Evolutionary conservation across 441 rosid species (phyloP).

Genomic region (Eruca vesicaria): DNA sequence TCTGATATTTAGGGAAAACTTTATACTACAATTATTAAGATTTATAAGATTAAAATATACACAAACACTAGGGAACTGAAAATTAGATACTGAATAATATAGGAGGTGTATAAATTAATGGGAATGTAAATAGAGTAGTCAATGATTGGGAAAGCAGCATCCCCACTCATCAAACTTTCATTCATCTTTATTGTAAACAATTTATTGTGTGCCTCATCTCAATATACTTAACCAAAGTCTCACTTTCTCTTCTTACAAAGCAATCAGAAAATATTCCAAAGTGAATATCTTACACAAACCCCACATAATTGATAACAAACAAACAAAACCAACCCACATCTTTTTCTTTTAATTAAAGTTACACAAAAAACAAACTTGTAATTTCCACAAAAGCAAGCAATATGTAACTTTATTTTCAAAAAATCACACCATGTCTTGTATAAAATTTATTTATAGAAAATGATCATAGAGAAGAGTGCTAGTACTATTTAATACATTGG

Average conservation of each 20-base stretch:
- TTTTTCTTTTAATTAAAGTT: neutral
- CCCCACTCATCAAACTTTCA: slow-evolving; percentile 15
- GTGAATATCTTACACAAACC: slow-evolving; percentile 12
- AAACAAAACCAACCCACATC: neutral
- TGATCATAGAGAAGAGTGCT: neutral
- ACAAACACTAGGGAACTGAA: slow-evolving; percentile 6
- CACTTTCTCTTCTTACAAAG: slow-evolving; percentile 65
- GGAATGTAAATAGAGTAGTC: slow-evolving; percentile 5
- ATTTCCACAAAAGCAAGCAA: slow-evolving; percentile 37
- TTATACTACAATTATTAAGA: slow-evolving; percentile 8
- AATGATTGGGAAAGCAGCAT: slow-evolving; percentile 34
- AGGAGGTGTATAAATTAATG: slow-evolving; percentile 24
- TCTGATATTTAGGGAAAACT: slow-evolving; percentile 21
- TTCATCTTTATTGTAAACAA: slow-evolving; percentile 22
- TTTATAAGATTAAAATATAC: neutral
- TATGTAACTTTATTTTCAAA: slow-evolving; percentile 37
- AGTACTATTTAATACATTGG: slow-evolving; percentile 17
- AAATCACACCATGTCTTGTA: neutral
- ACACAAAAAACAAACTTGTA: neutral
- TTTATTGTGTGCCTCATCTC: slow-evolving; percentile 32
- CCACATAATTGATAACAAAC: slow-evolving; percentile 6
- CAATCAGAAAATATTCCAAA: slow-evolving; percentile 33
- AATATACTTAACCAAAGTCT: slow-evolving; percentile 40
- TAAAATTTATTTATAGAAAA: slow-evolving; percentile 8
- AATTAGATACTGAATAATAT: neutral